Evolutionary conservation across 257 asterid species (phyloP), one percentile per base, ranked within the genome.

Genomic region (Solanum appendiculatum): DNA sequence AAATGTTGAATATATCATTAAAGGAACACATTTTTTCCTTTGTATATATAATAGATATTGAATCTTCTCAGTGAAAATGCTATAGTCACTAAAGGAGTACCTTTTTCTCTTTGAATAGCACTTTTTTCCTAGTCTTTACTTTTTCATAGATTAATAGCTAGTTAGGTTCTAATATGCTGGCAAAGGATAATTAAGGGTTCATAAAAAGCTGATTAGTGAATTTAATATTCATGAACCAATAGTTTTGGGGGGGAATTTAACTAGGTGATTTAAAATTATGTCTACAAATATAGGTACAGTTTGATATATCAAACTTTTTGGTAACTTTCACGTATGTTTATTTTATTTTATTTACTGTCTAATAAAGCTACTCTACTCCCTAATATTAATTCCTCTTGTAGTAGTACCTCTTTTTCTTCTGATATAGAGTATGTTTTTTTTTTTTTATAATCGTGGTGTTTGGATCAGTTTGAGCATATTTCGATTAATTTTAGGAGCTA

Each of bases 181-280:
- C 64, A 9, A 87, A 48, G 23, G 58, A 83, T 34, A 64, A 83
- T 44, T 83, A 73, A 86, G 7, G 54, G 8, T 72, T 60, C 31
- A 2, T 16, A 37, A 40, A 87, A 83, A 36, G 87, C 56, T 83
- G 87, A 73, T 87, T 87, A 70, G 56, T 66, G 69, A 72, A 39
- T 70, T 69, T 63, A 36, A 39, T 37, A 75, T 75, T 75, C 21
- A 37, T 75, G 34, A 0, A 75, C 83, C 83, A 75, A 75, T 75
- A 3, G 83, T 75, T 75, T 74, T 10, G 6, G 10, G 21, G 21
- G 83, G 11, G 29, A 37, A 23, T 39, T 36, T 36, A 36, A 40
- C 6, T 75, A 39, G 83, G 34, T 39, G 13, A 39, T 75, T 75
- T 75, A 23, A 37, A 39, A 23, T 23, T 39, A 75, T 23, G 20